Percentiles rank a stretch among this genome's conserved stretches.
phyloP scores from a whole-genome alignment of 768 basidiomycete genomes.

The Pulveroboletus sp. region DNA sequence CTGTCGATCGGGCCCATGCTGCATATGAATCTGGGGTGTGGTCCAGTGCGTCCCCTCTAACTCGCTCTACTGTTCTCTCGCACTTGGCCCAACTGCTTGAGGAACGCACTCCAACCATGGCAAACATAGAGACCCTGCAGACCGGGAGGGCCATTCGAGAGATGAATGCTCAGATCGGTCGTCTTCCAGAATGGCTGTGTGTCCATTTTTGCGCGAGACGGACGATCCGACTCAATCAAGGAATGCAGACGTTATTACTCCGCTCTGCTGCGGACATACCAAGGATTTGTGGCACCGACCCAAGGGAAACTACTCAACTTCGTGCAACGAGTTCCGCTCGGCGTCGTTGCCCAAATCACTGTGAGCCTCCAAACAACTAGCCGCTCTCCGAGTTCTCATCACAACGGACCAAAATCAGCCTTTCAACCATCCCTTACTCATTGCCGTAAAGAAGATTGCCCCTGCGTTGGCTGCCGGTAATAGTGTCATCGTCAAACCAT shows the following conservation, averaged over 20 bases:
- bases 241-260: constrained; percentile 66
- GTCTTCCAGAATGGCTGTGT: constrained; percentile 85
- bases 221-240: constrained; percentile 1
- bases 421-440: constrained; percentile 87
- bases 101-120: constrained; percentile 51
- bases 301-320: constrained; percentile 78
- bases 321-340: constrained; percentile 73
- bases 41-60: constrained; percentile 55
- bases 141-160: constrained; percentile 81
- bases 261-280: constrained; percentile 66
- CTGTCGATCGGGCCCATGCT: constrained; percentile 52
- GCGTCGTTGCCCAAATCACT: constrained; percentile 87
- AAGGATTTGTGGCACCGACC: constrained; percentile 67
- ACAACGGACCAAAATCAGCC: constrained; percentile 42
- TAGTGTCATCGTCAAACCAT: constrained; percentile 77
- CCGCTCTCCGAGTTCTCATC: not conserved
- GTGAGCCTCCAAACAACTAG: constrained; percentile 35
- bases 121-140: constrained; percentile 64
- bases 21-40: constrained; percentile 65
- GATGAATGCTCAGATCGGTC: constrained; percentile 72
- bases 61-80: constrained; percentile 62
- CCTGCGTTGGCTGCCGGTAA: constrained; percentile 84
- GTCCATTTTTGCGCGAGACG: constrained; percentile 22
- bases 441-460: constrained; percentile 84
- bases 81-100: constrained; percentile 62